These are phyloP conservation scores for Oryza rufipogon DNA, from an alignment of 176 grass and related monocot species.

Conservation along the genomic window DNA sequence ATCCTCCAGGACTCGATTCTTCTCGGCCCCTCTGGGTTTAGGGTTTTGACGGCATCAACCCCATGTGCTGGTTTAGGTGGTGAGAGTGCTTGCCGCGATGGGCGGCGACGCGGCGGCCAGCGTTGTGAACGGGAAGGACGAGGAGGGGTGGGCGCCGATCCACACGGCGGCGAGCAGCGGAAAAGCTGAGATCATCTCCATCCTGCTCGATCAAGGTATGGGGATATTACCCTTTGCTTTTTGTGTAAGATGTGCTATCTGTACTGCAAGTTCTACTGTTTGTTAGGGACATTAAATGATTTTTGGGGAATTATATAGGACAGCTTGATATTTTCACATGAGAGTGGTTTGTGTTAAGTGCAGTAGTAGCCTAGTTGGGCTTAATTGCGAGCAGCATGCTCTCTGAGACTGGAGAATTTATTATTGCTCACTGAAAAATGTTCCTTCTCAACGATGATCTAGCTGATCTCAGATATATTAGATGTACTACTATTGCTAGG, in stretches of 20 bases:
- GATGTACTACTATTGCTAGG: neutral
- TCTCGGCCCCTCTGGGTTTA: neutral
- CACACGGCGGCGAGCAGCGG: slow-evolving; percentile 79
- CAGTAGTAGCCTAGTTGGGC: neutral
- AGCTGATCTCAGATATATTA: neutral
- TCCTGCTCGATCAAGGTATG: slow-evolving; percentile 76
- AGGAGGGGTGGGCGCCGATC: slow-evolving; percentile 93
- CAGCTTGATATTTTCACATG: neutral
- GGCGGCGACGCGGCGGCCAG: slow-evolving; percentile 52
- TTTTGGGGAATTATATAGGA: neutral
- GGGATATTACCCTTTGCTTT: neutral
- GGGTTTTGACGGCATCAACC: neutral
- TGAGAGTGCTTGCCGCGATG: slow-evolving; percentile 48
- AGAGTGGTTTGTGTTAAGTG: neutral
- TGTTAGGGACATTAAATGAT: neutral
- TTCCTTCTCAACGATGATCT: neutral
- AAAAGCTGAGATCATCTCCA: slow-evolving; percentile 63
- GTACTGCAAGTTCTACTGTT: slow-evolving; percentile 6
- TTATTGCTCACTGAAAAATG: neutral
- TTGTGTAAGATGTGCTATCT: neutral
- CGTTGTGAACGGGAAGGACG: slow-evolving; percentile 75
- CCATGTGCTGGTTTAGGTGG: slow-evolving; percentile 52
- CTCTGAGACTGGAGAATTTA: neutral
- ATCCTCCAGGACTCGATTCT: neutral
- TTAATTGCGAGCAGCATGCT: neutral